Conservation (phyloP, 176 grass and related monocot genomes). For the Bolboschoenus planiculmis region DNA sequence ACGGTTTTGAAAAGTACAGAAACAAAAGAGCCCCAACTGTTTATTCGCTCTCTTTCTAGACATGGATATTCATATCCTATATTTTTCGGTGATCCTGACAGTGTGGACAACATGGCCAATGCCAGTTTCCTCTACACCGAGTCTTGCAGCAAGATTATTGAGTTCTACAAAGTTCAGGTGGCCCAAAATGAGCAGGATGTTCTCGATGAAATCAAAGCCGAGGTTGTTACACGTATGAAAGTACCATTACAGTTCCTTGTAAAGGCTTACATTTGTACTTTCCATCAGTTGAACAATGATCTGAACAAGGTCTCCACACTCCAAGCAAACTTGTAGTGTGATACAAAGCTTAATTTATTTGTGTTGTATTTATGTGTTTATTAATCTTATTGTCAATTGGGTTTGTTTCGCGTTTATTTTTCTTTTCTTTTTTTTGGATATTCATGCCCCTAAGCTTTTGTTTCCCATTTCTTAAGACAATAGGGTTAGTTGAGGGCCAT, state of each 20-base stretch:
- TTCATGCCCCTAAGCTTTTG: too few relatives aligned
- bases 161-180: conserved; percentile 72
- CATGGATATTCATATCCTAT: conserved; percentile 78
- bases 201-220: conserved; percentile 66
- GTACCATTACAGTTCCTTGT: conserved; percentile 70
- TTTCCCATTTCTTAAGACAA: too few relatives aligned
- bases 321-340: too few relatives aligned
- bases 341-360: too few relatives aligned
- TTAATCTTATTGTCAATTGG: too few relatives aligned
- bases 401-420: too few relatives aligned
- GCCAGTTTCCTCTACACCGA: conserved; percentile 75
- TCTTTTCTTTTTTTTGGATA: too few relatives aligned
- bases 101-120: conserved; percentile 55
- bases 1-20: neutral
- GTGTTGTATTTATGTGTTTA: too few relatives aligned
- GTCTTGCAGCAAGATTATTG: conserved; percentile 42
- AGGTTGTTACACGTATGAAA: conserved; percentile 20
- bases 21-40: neutral
- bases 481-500: too few relatives aligned
- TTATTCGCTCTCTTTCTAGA: neutral
- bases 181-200: conserved; percentile 91
- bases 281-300: conserved; percentile 73
- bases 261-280: conserved; percentile 44
- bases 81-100: conserved; percentile 50
- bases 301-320: conserved; percentile 76